phyloP scores from a whole-genome alignment of 169 alveolate genomes.

The Plasmodium adleri region DNA sequence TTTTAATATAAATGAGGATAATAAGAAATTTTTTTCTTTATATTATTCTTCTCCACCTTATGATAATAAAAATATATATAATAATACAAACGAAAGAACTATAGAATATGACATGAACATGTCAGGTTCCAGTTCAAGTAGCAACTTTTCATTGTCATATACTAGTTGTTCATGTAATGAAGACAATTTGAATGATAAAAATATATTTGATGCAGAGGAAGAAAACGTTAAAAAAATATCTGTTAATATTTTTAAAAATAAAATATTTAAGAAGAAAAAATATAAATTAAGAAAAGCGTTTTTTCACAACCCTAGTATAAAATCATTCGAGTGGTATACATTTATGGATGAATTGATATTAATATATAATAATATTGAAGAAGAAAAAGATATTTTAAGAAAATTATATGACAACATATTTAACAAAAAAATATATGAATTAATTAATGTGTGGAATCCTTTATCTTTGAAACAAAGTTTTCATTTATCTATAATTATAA shows the following conservation, averaged over 20 bases:
- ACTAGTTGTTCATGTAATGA: conserved; percentile 13
- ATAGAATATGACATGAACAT: no score
- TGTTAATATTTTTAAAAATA: conserved; percentile 8
- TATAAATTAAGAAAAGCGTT: conserved; percentile 22
- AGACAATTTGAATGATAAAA: neutral
- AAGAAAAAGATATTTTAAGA: conserved; percentile 40
- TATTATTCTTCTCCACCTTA: neutral
- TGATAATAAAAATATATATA: neutral
- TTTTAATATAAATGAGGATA: neutral
- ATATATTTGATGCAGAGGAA: neutral
- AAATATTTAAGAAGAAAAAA: conserved; percentile 22
- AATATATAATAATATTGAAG: conserved; percentile 11
- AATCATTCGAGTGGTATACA: conserved; percentile 69
- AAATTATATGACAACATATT: conserved; percentile 24
- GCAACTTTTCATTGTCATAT: neutral
- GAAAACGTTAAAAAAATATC: neutral
- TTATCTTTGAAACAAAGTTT: conserved; percentile 68
- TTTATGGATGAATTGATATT: conserved; percentile 44
- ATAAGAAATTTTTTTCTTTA: neutral
- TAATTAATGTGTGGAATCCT: conserved; percentile 67
- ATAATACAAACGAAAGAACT: neutral
- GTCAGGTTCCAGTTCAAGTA: conserved; percentile 10
- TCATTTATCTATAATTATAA: conserved; percentile 35
- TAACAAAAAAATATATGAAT: conserved; percentile 46
- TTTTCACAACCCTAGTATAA: conserved; percentile 54